Evolutionary conservation across 352 stramenopile genomes (phyloP).

Genomic region (Globisporangium parvum): DNA sequence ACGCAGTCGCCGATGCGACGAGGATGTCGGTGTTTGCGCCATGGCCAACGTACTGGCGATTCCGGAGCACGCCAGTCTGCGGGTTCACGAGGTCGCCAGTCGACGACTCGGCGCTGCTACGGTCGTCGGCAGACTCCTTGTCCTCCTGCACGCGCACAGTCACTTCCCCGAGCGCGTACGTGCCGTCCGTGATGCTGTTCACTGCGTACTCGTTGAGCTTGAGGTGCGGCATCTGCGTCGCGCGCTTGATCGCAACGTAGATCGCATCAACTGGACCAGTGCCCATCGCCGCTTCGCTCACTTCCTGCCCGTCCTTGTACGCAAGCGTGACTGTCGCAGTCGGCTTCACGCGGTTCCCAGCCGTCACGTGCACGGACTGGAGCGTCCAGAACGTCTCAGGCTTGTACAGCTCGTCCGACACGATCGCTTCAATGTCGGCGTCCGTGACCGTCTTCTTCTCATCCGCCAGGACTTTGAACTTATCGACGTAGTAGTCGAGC

Average conservation of each 20-base stretch:
- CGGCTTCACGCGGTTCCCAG: constrained; percentile 86
- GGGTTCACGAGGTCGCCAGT: constrained; percentile 69
- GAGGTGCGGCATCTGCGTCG: constrained; percentile 72
- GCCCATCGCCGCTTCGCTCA: constrained; percentile 87
- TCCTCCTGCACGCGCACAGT: constrained; percentile 80
- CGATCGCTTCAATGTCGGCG: constrained; percentile 88
- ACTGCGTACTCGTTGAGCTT: constrained; percentile 87
- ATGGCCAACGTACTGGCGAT: constrained; percentile 86
- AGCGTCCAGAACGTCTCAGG: constrained; percentile 88
- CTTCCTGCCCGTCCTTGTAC: constrained; percentile 85
- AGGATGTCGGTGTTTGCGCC: constrained; percentile 89
- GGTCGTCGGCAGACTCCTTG: constrained; percentile 27
- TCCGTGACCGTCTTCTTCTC: constrained; percentile 92
- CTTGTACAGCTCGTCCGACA: constrained; percentile 88
- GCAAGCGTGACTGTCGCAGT: constrained; percentile 87
- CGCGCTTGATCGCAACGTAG: constrained; percentile 82
- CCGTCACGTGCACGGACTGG: constrained; percentile 84
- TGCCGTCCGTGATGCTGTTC: constrained; percentile 85
- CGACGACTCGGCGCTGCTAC: constrained; percentile 17
- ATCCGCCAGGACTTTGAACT: constrained; percentile 89
- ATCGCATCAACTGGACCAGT: constrained; percentile 85
- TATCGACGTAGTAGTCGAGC: constrained; percentile 88
- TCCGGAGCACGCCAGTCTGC: constrained; percentile 73
- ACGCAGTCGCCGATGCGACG: constrained; percentile 81
- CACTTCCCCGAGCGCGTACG: constrained; percentile 80